Conservation (phyloP, 1,284 basidiomycete species). For the Ceratobasidium sp. region DNA sequence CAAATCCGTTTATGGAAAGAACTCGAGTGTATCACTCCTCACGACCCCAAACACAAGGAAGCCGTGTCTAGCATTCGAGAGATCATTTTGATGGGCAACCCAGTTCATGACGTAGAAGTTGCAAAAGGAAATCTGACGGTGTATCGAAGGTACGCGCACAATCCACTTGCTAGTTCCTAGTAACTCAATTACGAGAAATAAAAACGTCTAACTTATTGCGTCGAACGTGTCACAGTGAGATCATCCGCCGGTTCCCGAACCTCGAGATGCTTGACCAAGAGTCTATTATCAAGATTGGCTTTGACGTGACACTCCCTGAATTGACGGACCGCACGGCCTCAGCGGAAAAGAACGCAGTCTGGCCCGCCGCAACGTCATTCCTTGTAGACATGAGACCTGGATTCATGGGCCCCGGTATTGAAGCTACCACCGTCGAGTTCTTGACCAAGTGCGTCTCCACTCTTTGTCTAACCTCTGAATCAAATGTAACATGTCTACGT, state of each 20-base stretch:
- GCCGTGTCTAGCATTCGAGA: conserved; percentile 60
- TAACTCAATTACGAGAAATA: conserved; percentile 38
- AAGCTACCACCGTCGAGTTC: conserved; percentile 73
- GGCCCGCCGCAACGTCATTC: conserved; percentile 66
- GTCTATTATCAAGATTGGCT: conserved; percentile 76
- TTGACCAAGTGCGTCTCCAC: conserved; percentile 69
- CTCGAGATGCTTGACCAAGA: conserved; percentile 79
- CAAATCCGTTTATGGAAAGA: conserved; percentile 72
- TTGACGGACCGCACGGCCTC: conserved; percentile 21
- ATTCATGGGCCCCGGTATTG: conserved; percentile 76
- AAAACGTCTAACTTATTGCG: conserved; percentile 27
- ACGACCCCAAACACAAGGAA: conserved; percentile 64
- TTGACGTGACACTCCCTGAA: conserved; percentile 66
- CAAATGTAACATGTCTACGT: conserved; percentile 39
- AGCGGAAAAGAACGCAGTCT: conserved; percentile 6
- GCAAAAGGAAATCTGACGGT: conserved; percentile 65
- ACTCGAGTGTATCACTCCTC: conserved; percentile 68
- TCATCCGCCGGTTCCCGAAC: conserved; percentile 73
- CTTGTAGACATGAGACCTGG: conserved; percentile 76
- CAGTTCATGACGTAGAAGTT: conserved; percentile 72
- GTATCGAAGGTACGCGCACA: conserved; percentile 69
- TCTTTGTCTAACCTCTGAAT: conserved; percentile 31
- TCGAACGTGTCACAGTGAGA: conserved; percentile 63
- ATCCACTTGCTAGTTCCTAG: conserved; percentile 47
- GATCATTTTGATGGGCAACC: conserved; percentile 82